phyloP scores from a whole-genome alignment of 2,329 filamentous ascomycete species.

The Diaporthe aspalathi region DNA sequence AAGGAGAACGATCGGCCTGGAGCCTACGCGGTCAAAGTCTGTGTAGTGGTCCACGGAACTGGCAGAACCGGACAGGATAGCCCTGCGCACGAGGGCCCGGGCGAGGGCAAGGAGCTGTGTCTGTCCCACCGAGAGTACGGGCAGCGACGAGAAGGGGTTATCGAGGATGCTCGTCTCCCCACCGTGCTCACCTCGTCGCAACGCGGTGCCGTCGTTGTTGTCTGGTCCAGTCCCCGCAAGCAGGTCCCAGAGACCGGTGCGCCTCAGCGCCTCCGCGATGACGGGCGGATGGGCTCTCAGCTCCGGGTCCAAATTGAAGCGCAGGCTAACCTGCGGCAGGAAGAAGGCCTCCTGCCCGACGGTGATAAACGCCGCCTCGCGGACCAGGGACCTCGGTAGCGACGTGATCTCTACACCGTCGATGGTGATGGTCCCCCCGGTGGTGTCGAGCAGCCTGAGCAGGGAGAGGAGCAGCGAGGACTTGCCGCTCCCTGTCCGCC shows the following conservation, averaged over 20 bases:
- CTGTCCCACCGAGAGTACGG: constrained; percentile 50
- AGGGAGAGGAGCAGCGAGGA: constrained; percentile 58
- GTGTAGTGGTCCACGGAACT: not conserved
- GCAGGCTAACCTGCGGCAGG: constrained; percentile 56
- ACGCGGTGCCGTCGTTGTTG: constrained; percentile 44
- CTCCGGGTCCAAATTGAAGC: constrained; percentile 59
- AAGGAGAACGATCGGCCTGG: constrained; percentile 49
- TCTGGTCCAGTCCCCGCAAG: constrained; percentile 6
- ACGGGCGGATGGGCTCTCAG: constrained; percentile 49
- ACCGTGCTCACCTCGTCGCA: constrained; percentile 13
- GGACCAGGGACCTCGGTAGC: constrained; percentile 57
- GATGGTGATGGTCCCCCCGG: constrained; percentile 56
- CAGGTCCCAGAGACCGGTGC: constrained; percentile 43
- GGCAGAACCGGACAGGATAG: constrained; percentile 36
- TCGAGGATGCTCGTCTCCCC: constrained; percentile 44
- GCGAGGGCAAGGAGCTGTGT: constrained; percentile 58
- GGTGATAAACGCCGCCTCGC: constrained; percentile 52
- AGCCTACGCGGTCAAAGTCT: not conserved
- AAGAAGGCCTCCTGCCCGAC: constrained; percentile 59
- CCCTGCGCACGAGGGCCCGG: constrained; percentile 52
- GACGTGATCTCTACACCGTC: constrained; percentile 59
- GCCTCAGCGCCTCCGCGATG: constrained; percentile 54
- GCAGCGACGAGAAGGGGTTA: constrained; percentile 42
- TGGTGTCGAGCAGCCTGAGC: constrained; percentile 60
- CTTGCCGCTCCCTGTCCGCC: constrained; percentile 63